phyloP scores from a whole-genome alignment of 2,329 filamentous ascomycete species.

The Colletotrichum ledebouriae region DNA sequence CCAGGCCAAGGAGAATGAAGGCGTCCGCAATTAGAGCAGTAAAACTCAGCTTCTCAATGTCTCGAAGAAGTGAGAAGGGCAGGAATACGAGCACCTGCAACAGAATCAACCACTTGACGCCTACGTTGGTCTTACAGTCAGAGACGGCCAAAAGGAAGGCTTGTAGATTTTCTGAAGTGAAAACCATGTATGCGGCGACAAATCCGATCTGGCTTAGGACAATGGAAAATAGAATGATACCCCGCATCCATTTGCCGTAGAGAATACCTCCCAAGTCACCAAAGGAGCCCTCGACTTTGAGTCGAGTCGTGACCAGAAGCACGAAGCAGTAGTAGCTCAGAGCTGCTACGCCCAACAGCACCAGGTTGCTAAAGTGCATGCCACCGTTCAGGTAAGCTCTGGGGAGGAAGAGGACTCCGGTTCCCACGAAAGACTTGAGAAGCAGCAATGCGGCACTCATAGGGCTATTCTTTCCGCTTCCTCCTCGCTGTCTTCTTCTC shows the following conservation, averaged over 20 bases:
- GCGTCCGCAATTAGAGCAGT: slow-evolving; percentile 93
- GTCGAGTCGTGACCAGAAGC: slow-evolving; percentile 86
- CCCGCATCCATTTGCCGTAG: slow-evolving; percentile 91
- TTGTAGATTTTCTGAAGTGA: slow-evolving; percentile 94
- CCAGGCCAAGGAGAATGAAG: slow-evolving; percentile 92
- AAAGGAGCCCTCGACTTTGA: slow-evolving; percentile 93
- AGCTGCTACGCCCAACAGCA: slow-evolving; percentile 86
- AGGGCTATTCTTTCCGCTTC: slow-evolving; percentile 81
- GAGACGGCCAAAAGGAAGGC: slow-evolving; percentile 94
- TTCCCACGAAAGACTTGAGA: slow-evolving; percentile 98
- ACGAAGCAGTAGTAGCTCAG: slow-evolving; percentile 99
- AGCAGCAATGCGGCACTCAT: slow-evolving; percentile 86
- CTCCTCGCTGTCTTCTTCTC: slow-evolving; percentile 80
- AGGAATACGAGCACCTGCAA: slow-evolving; percentile 97
- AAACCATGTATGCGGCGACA: slow-evolving; percentile 95
- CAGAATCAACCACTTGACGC: slow-evolving; percentile 90
- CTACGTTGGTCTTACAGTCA: slow-evolving; percentile 86
- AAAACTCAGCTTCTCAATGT: slow-evolving; percentile 97
- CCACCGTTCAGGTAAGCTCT: slow-evolving; percentile 95
- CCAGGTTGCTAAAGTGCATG: slow-evolving; percentile 95
- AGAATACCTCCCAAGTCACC: slow-evolving; percentile 95
- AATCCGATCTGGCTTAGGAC: slow-evolving; percentile 97
- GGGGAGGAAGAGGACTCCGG: slow-evolving; percentile 92
- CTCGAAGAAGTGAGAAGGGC: slow-evolving; percentile 91
- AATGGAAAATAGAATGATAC: slow-evolving; percentile 89